Conservation (phyloP, 768 basidiomycete genomes). For the Lentinula lateritia region DNA sequence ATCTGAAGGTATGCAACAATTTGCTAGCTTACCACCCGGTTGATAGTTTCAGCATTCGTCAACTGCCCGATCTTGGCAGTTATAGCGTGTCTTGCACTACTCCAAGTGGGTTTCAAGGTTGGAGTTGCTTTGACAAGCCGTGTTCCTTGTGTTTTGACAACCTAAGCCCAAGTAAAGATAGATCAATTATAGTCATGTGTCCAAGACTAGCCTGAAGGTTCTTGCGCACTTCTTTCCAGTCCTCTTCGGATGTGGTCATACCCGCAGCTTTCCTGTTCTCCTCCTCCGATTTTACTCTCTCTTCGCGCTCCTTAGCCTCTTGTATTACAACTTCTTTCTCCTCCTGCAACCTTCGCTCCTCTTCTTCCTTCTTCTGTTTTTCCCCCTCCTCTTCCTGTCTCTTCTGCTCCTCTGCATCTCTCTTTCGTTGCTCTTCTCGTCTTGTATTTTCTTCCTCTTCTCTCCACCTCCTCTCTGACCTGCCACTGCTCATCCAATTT, state of each 20-base stretch:
- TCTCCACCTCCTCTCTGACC: constrained; percentile 45
- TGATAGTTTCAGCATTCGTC: constrained; percentile 55
- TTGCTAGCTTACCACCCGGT: constrained; percentile 52
- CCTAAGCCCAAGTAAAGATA: constrained; percentile 25
- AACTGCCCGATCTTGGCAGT: constrained; percentile 86
- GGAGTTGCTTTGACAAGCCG: constrained; percentile 56
- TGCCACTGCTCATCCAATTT: constrained; percentile 40
- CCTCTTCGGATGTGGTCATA: constrained; percentile 50
- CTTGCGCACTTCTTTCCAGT: constrained; percentile 57
- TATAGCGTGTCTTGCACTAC: constrained; percentile 66
- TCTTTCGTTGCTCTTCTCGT: constrained; percentile 44
- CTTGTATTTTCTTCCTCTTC: constrained; percentile 51
- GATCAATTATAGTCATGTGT: too few relatives aligned
- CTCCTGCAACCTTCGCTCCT: constrained; percentile 23
- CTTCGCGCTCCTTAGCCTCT: constrained; percentile 19
- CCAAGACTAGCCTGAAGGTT: too few relatives aligned
- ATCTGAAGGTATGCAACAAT: not conserved
- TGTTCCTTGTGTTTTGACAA: constrained; percentile 62
- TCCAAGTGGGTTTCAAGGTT: constrained; percentile 55
- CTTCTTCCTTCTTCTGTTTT: constrained; percentile 25
- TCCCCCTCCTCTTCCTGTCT: constrained; percentile 37
- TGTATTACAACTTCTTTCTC: constrained; percentile 21
- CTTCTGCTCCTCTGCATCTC: constrained; percentile 30
- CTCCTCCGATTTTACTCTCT: constrained; percentile 27
- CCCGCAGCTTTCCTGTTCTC: constrained; percentile 31